Conservation (phyloP, 306 rosid genomes). For the Quercus engelmannii region DNA sequence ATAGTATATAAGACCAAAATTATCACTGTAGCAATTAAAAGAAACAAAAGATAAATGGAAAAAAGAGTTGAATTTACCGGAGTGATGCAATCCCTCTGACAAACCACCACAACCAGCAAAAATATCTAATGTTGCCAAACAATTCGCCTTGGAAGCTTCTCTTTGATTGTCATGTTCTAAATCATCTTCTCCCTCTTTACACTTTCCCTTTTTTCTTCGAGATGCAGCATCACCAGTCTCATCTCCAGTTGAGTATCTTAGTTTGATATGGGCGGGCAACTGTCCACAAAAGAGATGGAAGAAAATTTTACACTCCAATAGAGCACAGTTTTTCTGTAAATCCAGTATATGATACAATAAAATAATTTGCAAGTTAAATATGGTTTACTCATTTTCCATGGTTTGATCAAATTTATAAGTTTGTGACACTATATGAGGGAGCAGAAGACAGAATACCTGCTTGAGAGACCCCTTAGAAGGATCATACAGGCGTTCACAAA, state of each 20-base stretch:
- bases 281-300: slow-evolving; percentile 26
- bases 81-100: slow-evolving; percentile 77
- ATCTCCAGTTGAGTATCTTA: slow-evolving; percentile 52
- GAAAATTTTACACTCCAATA: slow-evolving; percentile 7
- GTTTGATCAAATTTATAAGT: not conserved
- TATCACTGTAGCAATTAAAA: not conserved
- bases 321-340: not conserved
- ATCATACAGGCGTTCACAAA: slow-evolving; percentile 51
- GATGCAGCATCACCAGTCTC: slow-evolving; percentile 45
- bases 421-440: not conserved
- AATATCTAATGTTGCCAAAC: slow-evolving; percentile 78
- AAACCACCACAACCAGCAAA: slow-evolving; percentile 99
- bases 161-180: slow-evolving; percentile 39
- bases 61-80: slow-evolving; percentile 41
- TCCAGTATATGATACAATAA: slow-evolving; percentile 4
- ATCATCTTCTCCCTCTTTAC: slow-evolving; percentile 66
- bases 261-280: slow-evolving; percentile 70
- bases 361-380: not conserved
- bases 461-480: slow-evolving; percentile 48
- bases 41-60: not conserved
- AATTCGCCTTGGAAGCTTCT: slow-evolving; percentile 32
- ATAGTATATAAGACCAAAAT: not conserved
- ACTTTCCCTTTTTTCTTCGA: slow-evolving; percentile 88
- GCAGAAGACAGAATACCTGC: slow-evolving; percentile 30
- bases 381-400: not conserved